Conservation (phyloP, 495 filamentous ascomycete species). For the Neurospora intermedia region DNA sequence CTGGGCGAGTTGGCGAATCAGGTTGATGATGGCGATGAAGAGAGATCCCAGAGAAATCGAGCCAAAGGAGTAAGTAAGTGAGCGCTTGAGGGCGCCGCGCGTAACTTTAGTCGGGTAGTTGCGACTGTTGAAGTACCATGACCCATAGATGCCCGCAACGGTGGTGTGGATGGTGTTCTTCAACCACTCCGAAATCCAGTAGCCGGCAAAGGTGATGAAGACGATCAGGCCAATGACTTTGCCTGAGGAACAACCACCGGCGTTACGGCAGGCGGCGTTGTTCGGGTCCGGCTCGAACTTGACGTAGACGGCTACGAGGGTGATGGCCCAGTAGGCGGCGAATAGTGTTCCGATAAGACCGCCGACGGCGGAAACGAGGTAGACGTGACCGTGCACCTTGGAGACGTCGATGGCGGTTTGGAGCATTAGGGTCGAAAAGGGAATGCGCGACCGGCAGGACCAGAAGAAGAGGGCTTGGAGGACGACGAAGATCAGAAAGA, state of each 20-base stretch:
- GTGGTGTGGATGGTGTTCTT: constrained; percentile 88
- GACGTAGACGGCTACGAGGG: constrained; percentile 59
- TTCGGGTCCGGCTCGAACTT: constrained; percentile 57
- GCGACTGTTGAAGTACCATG: constrained; percentile 76
- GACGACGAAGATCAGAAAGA: constrained; percentile 69
- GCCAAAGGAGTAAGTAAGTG: constrained; percentile 84
- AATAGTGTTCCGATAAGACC: constrained; percentile 65
- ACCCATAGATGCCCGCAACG: constrained; percentile 79
- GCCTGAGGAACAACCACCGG: constrained; percentile 58
- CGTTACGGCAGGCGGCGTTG: constrained; percentile 56
- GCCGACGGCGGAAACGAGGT: constrained; percentile 70
- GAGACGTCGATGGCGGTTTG: constrained; percentile 80
- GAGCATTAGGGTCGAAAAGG: constrained; percentile 82
- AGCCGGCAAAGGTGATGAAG: constrained; percentile 80
- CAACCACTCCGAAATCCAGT: constrained; percentile 86
- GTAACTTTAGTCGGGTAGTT: constrained; percentile 69
- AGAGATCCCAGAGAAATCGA: constrained; percentile 80
- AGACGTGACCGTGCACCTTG: constrained; percentile 73
- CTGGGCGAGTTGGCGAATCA: constrained; percentile 65
- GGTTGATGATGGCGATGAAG: constrained; percentile 78
- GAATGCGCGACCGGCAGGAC: constrained; percentile 78
- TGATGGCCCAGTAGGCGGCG: constrained; percentile 51
- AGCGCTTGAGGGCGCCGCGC: constrained; percentile 61
- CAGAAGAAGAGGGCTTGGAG: constrained; percentile 41
- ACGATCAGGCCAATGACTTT: constrained; percentile 77